A percentile compares a stretch with the other conserved stretches of the same genome.
These are phyloP conservation scores for Coemansia reversa DNA, from an alignment of 192 early-diverging fungal species.

Conservation along the genomic window DNA sequence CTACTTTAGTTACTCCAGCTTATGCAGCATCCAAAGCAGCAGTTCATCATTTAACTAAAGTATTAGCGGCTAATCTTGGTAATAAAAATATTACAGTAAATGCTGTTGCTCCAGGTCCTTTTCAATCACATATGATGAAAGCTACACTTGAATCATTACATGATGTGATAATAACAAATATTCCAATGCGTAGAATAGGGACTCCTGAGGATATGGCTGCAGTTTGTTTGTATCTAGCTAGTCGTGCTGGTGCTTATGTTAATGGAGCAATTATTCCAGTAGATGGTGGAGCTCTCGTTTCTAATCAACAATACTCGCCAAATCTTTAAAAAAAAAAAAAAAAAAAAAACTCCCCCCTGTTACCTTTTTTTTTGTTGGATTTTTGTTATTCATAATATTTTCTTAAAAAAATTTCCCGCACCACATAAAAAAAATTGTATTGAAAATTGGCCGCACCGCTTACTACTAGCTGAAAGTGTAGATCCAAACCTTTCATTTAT, in stretches of 20 bases:
- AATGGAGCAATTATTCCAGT: conserved; percentile 82
- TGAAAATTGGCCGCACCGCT: too few species aligned
- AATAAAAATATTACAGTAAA: conserved; percentile 62
- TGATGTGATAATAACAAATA: conserved; percentile 54
- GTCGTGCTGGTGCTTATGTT: conserved; percentile 74
- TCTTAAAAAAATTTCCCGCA: too few species aligned
- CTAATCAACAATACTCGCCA: conserved; percentile 12
- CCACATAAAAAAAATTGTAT: too few species aligned
- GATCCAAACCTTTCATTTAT: too few species aligned
- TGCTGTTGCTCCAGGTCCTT: conserved; percentile 70
- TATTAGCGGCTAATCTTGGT: conserved; percentile 68
- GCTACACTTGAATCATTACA: conserved; percentile 58
- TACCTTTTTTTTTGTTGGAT: too few species aligned
- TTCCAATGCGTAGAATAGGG: conserved; percentile 80
- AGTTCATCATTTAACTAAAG: conserved; percentile 71
- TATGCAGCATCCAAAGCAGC: conserved; percentile 81
- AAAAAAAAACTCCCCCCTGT: too few species aligned
- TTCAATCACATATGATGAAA: conserved; percentile 78
- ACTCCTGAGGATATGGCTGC: conserved; percentile 84
- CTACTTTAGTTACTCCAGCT: conserved; percentile 61
- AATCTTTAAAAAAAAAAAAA: too few species aligned
- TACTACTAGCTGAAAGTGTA: too few species aligned
- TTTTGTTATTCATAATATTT: too few species aligned
- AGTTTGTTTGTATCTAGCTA: conserved; percentile 74
- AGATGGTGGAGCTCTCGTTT: conserved; percentile 70